Percentiles rank a stretch among this genome's conserved stretches.
phyloP scores from a whole-genome alignment of 1,284 basidiomycete species.

The Anthracocystis panici-leucophaei region DNA sequence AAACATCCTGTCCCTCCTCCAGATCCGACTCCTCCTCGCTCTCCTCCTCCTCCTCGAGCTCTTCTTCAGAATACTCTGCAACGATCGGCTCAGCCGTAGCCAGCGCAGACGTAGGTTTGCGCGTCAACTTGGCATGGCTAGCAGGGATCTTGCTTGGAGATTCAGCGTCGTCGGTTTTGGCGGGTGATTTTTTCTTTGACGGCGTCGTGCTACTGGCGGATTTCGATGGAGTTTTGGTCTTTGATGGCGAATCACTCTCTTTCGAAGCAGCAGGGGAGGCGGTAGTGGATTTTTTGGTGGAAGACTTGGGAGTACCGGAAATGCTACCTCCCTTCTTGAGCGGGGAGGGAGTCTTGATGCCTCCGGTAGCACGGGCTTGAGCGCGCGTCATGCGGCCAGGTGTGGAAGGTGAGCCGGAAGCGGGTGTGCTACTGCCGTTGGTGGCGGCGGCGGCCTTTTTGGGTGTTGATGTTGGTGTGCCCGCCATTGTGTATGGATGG shows the following conservation, averaged over 20 bases:
- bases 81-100: slow-evolving; percentile 47
- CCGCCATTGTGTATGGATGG: slow-evolving; percentile 22
- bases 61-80: slow-evolving; percentile 40
- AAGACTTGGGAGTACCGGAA: slow-evolving; percentile 15
- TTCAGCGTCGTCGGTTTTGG: not conserved
- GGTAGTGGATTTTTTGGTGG: slow-evolving; percentile 22
- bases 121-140: slow-evolving; percentile 37
- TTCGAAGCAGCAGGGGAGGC: not conserved
- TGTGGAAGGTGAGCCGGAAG: slow-evolving; percentile 17
- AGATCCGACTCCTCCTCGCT: slow-evolving; percentile 52
- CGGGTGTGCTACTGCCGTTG: slow-evolving; percentile 10
- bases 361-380: slow-evolving; percentile 35
- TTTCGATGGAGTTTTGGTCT: slow-evolving; percentile 23
- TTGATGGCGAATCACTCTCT: slow-evolving; percentile 9
- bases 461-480: slow-evolving; percentile 37
- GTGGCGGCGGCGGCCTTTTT: slow-evolving; percentile 26
- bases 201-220: slow-evolving; percentile 13
- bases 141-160: slow-evolving; percentile 41
- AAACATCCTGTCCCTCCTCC: slow-evolving; percentile 65
- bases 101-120: slow-evolving; percentile 40
- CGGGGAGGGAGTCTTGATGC: slow-evolving; percentile 40
- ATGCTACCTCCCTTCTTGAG: slow-evolving; percentile 29
- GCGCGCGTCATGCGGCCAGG: slow-evolving; percentile 40
- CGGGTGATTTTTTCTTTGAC: slow-evolving; percentile 20
- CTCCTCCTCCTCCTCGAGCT: slow-evolving; percentile 33